These are phyloP conservation scores for Cercospora citrullina DNA, from an alignment of 2,329 filamentous ascomycete genomes.

Conservation along the genomic window DNA sequence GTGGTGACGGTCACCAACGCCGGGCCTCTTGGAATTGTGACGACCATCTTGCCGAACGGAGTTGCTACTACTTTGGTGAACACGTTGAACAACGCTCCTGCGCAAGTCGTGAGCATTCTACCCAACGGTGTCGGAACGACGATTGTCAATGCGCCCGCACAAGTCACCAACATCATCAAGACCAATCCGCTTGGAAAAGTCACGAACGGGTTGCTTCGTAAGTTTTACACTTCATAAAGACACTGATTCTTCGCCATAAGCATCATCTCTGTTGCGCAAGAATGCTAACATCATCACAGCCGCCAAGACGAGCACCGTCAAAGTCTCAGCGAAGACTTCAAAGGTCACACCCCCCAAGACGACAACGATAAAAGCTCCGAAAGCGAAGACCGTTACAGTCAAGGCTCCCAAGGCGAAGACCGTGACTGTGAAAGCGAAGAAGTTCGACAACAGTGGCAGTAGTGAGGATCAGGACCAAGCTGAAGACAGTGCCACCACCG, in stretches of 20 bases:
- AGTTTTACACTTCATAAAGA: not conserved
- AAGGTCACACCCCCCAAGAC: not conserved
- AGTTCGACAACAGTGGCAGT: not conserved
- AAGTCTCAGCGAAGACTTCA: not conserved
- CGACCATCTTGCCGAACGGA: not conserved
- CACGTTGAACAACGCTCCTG: not conserved
- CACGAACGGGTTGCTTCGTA: constrained; percentile 7
- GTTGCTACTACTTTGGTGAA: not conserved
- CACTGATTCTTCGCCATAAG: not conserved
- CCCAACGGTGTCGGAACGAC: not conserved
- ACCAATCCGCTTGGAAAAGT: constrained; percentile 1
- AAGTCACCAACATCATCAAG: not conserved
- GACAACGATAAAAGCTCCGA: not conserved
- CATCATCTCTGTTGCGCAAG: not conserved
- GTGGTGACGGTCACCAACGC: not conserved
- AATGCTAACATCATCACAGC: not conserved
- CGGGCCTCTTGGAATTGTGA: not conserved
- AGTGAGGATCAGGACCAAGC: not conserved
- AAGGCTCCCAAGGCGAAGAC: not conserved
- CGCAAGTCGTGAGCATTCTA: not conserved
- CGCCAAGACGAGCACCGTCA: not conserved
- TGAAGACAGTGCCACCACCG: not conserved
- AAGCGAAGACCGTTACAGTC: not conserved
- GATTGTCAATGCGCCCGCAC: not conserved
- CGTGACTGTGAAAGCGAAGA: not conserved